Conservation (phyloP, 2,329 filamentous ascomycete species). For the Venturia asperata region DNA sequence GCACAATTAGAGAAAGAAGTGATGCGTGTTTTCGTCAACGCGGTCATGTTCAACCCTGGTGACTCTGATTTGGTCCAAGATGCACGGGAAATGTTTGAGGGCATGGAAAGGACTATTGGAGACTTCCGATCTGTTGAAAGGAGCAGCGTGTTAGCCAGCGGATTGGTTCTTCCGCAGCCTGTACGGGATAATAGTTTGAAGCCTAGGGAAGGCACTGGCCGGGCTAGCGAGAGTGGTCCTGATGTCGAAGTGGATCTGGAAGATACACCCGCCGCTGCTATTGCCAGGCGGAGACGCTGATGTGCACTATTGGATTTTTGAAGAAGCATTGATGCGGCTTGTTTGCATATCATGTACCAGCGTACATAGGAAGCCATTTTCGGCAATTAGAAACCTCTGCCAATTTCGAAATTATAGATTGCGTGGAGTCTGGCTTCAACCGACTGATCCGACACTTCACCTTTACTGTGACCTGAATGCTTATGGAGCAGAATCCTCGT, state of each 20-base stretch:
- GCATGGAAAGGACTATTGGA: constrained; percentile 71
- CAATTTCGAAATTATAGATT: constrained; percentile 2
- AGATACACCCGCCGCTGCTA: constrained; percentile 6
- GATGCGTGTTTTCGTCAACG: constrained; percentile 22
- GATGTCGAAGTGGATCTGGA: constrained; percentile 6
- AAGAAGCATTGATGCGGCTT: not conserved
- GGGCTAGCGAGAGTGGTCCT: not conserved
- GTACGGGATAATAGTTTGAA: not conserved
- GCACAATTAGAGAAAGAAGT: constrained; percentile 21
- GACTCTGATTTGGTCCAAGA: constrained; percentile 85
- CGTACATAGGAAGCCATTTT: not conserved
- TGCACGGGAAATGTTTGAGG: constrained; percentile 80
- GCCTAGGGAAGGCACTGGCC: not conserved
- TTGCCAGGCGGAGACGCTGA: constrained; percentile 10
- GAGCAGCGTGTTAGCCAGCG: constrained; percentile 13
- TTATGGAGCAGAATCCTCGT: not conserved
- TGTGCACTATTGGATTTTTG: not conserved
- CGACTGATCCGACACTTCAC: not conserved
- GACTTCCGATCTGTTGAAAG: constrained; percentile 68
- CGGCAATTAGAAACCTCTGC: not conserved
- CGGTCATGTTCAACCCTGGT: constrained; percentile 84
- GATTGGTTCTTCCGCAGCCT: constrained; percentile 1
- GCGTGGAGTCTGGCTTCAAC: not conserved
- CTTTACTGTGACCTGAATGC: not conserved
- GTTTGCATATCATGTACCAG: constrained; percentile 9